Evolutionary conservation across 1,284 basidiomycete genomes (phyloP).

Genomic region (Melampsora americana): DNA sequence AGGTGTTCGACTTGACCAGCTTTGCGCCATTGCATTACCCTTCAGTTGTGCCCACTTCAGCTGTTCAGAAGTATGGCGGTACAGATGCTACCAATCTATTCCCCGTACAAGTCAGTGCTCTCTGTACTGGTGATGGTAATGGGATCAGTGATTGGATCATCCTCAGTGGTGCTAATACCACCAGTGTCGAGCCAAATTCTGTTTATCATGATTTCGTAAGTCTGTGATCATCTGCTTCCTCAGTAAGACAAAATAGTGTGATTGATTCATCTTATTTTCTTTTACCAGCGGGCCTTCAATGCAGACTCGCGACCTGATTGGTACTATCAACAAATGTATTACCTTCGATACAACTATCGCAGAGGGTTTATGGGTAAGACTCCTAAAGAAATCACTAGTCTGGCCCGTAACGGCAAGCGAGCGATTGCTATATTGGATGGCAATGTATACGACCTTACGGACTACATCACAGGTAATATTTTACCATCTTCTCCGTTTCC

Average conservation of each 20-base stretch:
- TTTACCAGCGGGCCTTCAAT: constrained; percentile 55
- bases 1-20: constrained; percentile 74
- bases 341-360: constrained; percentile 78
- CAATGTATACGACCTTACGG: constrained; percentile 81
- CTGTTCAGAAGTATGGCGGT: constrained; percentile 79
- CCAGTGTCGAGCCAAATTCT: constrained; percentile 64
- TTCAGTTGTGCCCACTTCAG: constrained; percentile 68
- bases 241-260: constrained; percentile 56
- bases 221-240: constrained; percentile 2
- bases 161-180: constrained; percentile 73
- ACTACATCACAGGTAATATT: constrained; percentile 64
- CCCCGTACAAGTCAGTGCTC: constrained; percentile 92
- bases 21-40: constrained; percentile 50
- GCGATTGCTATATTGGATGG: constrained; percentile 76
- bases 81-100: constrained; percentile 73
- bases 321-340: constrained; percentile 74
- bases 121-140: constrained; percentile 82
- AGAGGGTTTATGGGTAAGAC: constrained; percentile 87
- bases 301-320: constrained; percentile 91
- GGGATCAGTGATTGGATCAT: constrained; percentile 78
- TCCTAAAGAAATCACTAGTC: constrained; percentile 69
- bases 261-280: not conserved
- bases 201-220: constrained; percentile 69
- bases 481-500: constrained; percentile 58
- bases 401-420: constrained; percentile 64